Percentiles rank a stretch among this genome's conserved stretches.
Evolutionary conservation across 192 early-diverging fungal species (phyloP).

Genomic region (Gaertneriomyces semiglobifer): DNA sequence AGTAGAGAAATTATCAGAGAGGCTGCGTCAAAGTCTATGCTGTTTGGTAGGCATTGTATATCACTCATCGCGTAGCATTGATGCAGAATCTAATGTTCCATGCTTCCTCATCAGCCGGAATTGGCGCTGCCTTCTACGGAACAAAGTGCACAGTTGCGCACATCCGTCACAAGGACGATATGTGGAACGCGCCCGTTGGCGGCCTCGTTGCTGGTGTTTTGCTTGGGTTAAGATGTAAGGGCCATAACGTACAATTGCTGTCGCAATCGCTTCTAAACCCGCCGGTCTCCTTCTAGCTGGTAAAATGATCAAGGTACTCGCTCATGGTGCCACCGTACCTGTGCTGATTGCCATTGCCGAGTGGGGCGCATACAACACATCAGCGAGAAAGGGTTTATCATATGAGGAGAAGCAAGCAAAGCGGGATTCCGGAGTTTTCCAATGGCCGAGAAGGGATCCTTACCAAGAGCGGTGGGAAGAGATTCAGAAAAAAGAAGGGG

Average conservation of each 20-base stretch:
- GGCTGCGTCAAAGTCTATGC: background rate
- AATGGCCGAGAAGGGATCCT: conserved; percentile 26
- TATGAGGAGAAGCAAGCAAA: conserved; percentile 1
- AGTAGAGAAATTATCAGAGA: conserved; percentile 5
- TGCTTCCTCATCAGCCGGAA: conserved; percentile 1
- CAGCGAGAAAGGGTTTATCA: background rate
- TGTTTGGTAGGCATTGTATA: conserved; percentile 12
- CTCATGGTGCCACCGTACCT: conserved; percentile 14
- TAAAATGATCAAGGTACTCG: conserved; percentile 12
- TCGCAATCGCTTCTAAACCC: background rate
- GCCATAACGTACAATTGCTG: background rate
- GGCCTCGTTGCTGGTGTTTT: conserved; percentile 16
- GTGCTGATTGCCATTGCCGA: conserved; percentile 13
- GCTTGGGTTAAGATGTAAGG: conserved; percentile 23
- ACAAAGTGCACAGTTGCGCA: conserved; percentile 16
- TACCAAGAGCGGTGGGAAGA: conserved; percentile 17
- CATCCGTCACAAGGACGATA: conserved; percentile 18
- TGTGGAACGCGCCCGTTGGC: conserved; percentile 22
- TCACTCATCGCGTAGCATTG: background rate
- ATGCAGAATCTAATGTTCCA: background rate
- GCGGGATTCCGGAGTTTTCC: conserved; percentile 14
- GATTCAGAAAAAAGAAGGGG: conserved; percentile 16
- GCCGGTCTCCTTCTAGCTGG: conserved; percentile 3
- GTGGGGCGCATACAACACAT: background rate
- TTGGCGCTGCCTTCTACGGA: conserved; percentile 20